phyloP scores from a whole-genome alignment of 225 moss, liverwort and hornwort species.

The Marchantia paleacea region DNA sequence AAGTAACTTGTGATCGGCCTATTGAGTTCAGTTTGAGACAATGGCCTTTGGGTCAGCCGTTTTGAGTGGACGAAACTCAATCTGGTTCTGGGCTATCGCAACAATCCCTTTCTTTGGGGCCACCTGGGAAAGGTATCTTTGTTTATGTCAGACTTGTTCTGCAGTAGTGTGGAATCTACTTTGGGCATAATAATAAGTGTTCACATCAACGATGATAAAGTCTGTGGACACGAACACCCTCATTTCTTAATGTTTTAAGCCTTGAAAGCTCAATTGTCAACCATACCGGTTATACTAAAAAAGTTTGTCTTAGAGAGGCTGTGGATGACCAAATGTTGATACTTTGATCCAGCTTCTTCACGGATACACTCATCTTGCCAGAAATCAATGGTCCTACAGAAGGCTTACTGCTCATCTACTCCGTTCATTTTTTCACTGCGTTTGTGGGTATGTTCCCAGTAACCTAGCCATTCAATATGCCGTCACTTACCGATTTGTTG shows the following conservation, averaged over 20 bases:
- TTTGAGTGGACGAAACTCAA: slow-evolving; percentile 63
- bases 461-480: not conserved
- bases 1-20: slow-evolving; percentile 12
- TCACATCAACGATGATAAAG: no score
- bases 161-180: no score
- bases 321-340: not conserved
- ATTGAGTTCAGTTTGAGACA: slow-evolving; percentile 72
- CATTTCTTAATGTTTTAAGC: no score
- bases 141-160: not conserved
- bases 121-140: slow-evolving; percentile 87
- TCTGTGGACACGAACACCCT: no score
- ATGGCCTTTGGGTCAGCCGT: slow-evolving; percentile 80
- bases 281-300: no score
- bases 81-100: slow-evolving; percentile 85
- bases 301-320: not conserved
- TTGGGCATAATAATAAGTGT: no score
- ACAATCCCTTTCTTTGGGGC: slow-evolving; percentile 80
- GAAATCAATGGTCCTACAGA: slow-evolving; percentile 94
- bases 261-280: no score
- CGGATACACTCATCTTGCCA: slow-evolving; percentile 90
- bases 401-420: slow-evolving; percentile 76
- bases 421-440: slow-evolving; percentile 69
- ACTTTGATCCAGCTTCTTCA: slow-evolving; percentile 68
- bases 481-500: not conserved
- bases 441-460: slow-evolving; percentile 58